phyloP scores from a whole-genome alignment of 1,139 yeast species.

The Pichia norvegensis region DNA sequence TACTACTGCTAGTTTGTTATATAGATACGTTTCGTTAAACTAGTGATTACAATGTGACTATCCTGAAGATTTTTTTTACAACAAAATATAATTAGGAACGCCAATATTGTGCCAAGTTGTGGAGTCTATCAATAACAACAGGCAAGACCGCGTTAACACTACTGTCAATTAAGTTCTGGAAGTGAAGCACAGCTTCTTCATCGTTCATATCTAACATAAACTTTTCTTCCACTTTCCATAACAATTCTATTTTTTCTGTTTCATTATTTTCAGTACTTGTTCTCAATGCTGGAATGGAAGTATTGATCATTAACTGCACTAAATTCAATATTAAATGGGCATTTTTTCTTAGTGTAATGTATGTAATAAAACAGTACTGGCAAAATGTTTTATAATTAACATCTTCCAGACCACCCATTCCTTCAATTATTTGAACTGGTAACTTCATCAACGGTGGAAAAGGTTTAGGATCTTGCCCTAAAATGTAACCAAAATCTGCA shows the following conservation, averaged over 20 bases:
- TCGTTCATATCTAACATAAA: slow-evolving; percentile 90
- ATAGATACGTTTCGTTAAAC: too few relatives aligned
- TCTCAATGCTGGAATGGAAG: slow-evolving; percentile 62
- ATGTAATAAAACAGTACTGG: slow-evolving; percentile 90
- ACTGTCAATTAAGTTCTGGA: slow-evolving; percentile 87
- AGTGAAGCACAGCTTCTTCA: slow-evolving; percentile 89
- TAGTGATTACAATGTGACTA: too few relatives aligned
- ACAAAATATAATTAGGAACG: too few relatives aligned
- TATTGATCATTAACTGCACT: slow-evolving; percentile 90
- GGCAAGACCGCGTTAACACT: slow-evolving; percentile 92
- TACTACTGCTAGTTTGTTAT: too few relatives aligned
- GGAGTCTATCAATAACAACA: slow-evolving; percentile 88
- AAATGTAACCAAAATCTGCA: slow-evolving; percentile 94
- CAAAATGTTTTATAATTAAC: slow-evolving; percentile 81
- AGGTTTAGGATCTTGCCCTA: slow-evolving; percentile 96
- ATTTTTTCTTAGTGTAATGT: slow-evolving; percentile 80
- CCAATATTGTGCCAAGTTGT: slow-evolving; percentile 97
- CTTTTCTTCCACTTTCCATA: slow-evolving; percentile 83
- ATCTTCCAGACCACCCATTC: slow-evolving; percentile 90
- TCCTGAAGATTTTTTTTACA: neutral
- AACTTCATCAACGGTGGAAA: slow-evolving; percentile 97
- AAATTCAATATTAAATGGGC: slow-evolving; percentile 83
- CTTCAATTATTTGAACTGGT: slow-evolving; percentile 94
- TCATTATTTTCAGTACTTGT: slow-evolving; percentile 24
- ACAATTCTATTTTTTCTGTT: slow-evolving; percentile 28